These are phyloP conservation scores for Chlorella vulgaris DNA, from an alignment of 139 green algal species.

Conservation along the genomic window DNA sequence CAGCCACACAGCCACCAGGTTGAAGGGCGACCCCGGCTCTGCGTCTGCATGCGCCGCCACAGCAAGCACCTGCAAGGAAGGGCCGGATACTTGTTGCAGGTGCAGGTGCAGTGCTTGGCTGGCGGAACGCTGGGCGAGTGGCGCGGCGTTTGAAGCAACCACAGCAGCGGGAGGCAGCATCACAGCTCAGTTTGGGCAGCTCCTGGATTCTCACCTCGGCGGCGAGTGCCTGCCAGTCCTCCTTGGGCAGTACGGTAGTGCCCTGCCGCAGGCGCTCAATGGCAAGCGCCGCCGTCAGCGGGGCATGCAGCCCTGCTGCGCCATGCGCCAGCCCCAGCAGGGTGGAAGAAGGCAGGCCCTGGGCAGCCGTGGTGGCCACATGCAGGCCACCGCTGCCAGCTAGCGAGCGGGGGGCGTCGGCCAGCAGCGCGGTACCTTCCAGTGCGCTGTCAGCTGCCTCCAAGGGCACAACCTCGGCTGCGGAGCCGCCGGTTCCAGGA, in stretches of 20 bases:
- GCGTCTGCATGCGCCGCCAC: conserved; percentile 7
- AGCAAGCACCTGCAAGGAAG: conserved; percentile 16
- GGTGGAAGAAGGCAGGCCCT: background rate
- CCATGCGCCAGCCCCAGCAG: conserved; percentile 23
- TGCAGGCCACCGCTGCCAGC: background rate
- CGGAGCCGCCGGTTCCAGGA: too few species aligned
- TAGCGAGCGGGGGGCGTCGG: background rate
- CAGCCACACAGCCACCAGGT: conserved; percentile 49
- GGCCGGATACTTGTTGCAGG: too few species aligned
- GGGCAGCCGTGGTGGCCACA: conserved; percentile 6
- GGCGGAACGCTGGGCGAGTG: background rate
- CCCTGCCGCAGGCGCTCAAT: conserved; percentile 18
- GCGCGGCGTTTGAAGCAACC: background rate
- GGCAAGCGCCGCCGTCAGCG: conserved; percentile 18
- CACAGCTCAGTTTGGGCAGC: background rate
- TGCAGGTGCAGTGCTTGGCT: too few species aligned
- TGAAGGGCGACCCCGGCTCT: conserved; percentile 1
- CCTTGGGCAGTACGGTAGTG: conserved; percentile 21
- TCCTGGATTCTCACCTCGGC: background rate
- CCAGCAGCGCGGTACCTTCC: too few species aligned
- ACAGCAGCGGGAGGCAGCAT: background rate
- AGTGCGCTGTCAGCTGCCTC: background rate
- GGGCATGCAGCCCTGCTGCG: background rate
- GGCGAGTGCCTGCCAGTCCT: conserved; percentile 25
- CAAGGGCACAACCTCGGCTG: background rate